Evolutionary conservation across 2,329 filamentous ascomycete genomes (phyloP).

Genomic region (Dactylonectria macrodidyma): DNA sequence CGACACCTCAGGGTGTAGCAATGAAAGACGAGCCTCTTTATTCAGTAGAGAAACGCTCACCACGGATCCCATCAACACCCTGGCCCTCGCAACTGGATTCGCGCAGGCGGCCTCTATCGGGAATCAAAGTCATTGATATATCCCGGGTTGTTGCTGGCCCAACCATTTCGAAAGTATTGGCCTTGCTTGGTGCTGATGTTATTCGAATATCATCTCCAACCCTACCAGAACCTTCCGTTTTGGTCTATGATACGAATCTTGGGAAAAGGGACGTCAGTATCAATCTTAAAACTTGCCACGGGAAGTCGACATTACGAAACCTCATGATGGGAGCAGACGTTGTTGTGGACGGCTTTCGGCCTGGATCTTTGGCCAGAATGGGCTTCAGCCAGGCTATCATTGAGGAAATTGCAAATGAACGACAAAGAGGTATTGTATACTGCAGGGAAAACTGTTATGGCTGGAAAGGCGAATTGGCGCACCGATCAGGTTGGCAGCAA

Average conservation of each 20-base stretch:
- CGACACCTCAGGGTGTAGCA: not conserved
- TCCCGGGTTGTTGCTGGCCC: constrained; percentile 53
- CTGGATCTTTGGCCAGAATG: constrained; percentile 46
- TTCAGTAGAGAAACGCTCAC: no score
- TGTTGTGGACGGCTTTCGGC: constrained; percentile 53
- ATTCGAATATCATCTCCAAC: constrained; percentile 50
- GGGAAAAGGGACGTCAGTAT: constrained; percentile 51
- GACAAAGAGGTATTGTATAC: constrained; percentile 46
- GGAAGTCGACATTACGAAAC: constrained; percentile 29
- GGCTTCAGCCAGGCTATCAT: constrained; percentile 42
- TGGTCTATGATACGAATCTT: constrained; percentile 50
- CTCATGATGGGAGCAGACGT: constrained; percentile 51
- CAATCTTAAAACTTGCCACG: constrained; percentile 48
- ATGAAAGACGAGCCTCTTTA: no score
- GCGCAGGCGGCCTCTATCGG: constrained; percentile 44
- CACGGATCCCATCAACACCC: constrained; percentile 1
- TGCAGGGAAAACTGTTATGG: constrained; percentile 54
- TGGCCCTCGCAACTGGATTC: constrained; percentile 40
- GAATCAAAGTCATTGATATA: constrained; percentile 52
- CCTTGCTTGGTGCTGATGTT: constrained; percentile 51
- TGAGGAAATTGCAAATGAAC: constrained; percentile 11
- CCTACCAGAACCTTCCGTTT: constrained; percentile 48
- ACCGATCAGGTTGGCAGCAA: constrained; percentile 55
- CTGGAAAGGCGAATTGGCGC: constrained; percentile 48
- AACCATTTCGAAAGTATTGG: constrained; percentile 50